Base-by-base conservation (phyloP, 139 green algal species). In the Chlorella ohadii region DNA sequence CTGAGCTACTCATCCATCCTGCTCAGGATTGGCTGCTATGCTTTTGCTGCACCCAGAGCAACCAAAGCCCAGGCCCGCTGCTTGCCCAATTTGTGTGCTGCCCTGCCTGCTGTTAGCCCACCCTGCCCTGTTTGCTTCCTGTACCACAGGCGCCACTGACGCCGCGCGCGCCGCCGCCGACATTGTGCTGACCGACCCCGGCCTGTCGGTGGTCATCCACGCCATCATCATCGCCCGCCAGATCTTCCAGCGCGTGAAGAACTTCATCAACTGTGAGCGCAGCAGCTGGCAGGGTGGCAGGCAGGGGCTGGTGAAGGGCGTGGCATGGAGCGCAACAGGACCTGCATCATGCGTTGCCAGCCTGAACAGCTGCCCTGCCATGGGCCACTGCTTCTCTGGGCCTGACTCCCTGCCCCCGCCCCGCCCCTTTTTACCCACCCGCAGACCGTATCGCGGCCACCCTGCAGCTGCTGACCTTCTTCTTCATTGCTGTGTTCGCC, bases 171-270 rank as follows among this genome's bases (percentile, higher is more conserved):
- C 93, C 34, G 95, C 95, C 70, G 93, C 95, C 39, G 95, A 98
- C 90, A 98, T 98, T 74, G 93, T 98, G 77, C 93, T 98, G 22
- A 98, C 95, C 7, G 77, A 92, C 87, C 91, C 91, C 15, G 95
- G 95, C 41, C 91, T 98, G 63, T 89, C 65, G 20, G 91, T 94
- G 36, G 92, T 98, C 51, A 92, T 98, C 36, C 83, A 94, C 63
- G 94, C 90, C 56, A 96, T 97, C 33, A 70, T 94, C 61, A 89
- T 94, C 16, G 87, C 90, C 2, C 92, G 94, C 78, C 92, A 87
- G 78, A 96, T 97, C 82, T 97, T 97, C 88, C 85, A 91, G 85
- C 92, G 92, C 79, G 94, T 95, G 82, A 95, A 97, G 90, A 95
- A 95, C 85, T 96, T 94, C 89, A 93, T 95, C 81, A 95, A 94